Base-by-base conservation (phyloP, 2,329 filamentous ascomycete species). In the Aspergillus puulaauensis region DNA sequence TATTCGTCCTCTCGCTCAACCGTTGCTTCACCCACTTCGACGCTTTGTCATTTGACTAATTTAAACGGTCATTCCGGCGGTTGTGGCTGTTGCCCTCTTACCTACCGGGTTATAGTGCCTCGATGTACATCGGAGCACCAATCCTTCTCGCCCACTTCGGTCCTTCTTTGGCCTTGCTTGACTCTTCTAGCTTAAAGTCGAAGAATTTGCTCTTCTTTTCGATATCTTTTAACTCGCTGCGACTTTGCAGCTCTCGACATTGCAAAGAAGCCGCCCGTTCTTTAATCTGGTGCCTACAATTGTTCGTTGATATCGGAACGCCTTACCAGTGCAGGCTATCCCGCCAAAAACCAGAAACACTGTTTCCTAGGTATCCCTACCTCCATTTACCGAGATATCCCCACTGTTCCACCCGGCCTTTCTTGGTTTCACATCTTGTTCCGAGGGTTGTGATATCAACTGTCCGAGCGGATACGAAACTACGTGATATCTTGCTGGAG, bases 61-160 rank as follows among this genome's bases (percentile, higher is more conserved):
- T 45, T 8, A 27, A 14, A 54, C 56, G 31, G 21, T 40, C 37
- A 51, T 31, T 41, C 50, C 46, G 39, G 45, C 40, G 46, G 41
- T 47, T 54, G 45, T 50, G 31, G 43, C 51, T 58, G 48, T 58
- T 58, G 52, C 56, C 56, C 52, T 49, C 31, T 39, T 39, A 27
- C 31, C 46, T 31, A 21, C 31, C 46, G 23, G 19, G 21, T 48
- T 37, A 33, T 46, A 43, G 56, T 54, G 46, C 41, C 35, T 52
- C 46, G 46, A 54, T 58, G 51, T 41, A 51, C 46, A 44, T 31
- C 35, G 15, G 17, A 46, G 33, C 27, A 40, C 51, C 24, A n/a
- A 21, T 45, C 27, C 33, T 7, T 14, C 23, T 39, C 24, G 17
- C 50, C 27, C 27, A 27, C 33, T 33, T 47, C 17, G 41, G 40